A percentile compares a stretch with the other conserved stretches of the same genome.
Conservation (phyloP, 441 rosid species). For the Bruguiera hainesii region DNA sequence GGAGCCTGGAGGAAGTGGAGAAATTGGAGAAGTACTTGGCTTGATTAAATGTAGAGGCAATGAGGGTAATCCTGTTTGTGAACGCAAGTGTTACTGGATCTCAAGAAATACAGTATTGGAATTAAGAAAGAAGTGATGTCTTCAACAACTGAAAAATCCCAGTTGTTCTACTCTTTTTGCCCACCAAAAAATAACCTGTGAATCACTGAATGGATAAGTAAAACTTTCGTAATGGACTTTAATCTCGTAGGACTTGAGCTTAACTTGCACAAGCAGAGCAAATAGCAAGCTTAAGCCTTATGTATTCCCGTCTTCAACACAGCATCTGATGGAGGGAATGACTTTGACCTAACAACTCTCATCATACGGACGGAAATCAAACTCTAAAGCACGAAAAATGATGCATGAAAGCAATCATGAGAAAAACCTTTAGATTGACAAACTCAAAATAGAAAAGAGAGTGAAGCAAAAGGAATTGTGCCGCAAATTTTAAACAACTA, state of each 20-base stretch:
- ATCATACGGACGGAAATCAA: no score
- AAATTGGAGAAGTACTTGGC: slow-evolving; percentile 87
- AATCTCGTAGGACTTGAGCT: background rate
- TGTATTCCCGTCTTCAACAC: no score
- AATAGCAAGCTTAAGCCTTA: no score
- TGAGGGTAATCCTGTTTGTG: slow-evolving; percentile 24
- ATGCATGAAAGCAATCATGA: no score
- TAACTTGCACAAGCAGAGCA: no score
- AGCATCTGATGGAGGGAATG: no score
- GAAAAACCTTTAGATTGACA: no score
- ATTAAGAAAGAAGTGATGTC: slow-evolving; percentile 8
- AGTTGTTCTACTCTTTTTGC: background rate
- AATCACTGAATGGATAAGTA: background rate
- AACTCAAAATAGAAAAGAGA: no score
- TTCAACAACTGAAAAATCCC: background rate
- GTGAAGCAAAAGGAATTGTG: no score
- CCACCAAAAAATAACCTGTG: background rate
- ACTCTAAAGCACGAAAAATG: no score
- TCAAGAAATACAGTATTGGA: slow-evolving; percentile 15
- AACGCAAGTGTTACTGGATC: slow-evolving; percentile 10
- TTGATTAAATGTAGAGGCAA: slow-evolving; percentile 30
- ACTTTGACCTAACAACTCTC: no score
- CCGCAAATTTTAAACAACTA: no score
- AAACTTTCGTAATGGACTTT: background rate
- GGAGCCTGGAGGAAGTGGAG: slow-evolving; percentile 85